Conservation (phyloP, 2,329 filamentous ascomycete species). For the Penicillium olsonii region DNA sequence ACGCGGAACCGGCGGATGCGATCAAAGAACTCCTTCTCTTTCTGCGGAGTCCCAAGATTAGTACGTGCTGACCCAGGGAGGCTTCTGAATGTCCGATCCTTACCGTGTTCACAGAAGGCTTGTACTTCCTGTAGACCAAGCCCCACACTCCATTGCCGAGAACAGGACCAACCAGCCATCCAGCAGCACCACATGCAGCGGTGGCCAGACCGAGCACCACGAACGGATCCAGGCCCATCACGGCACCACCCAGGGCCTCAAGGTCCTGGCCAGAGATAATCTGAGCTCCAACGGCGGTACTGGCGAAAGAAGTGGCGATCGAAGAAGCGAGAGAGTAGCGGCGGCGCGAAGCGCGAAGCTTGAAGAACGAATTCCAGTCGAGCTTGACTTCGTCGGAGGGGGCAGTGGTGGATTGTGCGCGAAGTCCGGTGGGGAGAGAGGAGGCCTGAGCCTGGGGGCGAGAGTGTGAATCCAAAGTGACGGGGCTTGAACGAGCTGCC, state of each 20-base stretch:
- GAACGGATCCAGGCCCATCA: conserved; percentile 84
- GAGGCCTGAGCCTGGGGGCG: conserved; percentile 11
- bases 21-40: conserved; percentile 92
- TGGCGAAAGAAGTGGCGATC: conserved; percentile 62
- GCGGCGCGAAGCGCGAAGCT: conserved; percentile 80
- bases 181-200: conserved; percentile 72
- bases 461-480: conserved; percentile 17
- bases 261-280: conserved; percentile 70
- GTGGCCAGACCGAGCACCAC: conserved; percentile 81
- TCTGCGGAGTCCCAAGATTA: conserved; percentile 49
- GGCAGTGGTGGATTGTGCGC: conserved; percentile 33
- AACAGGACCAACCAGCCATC: conserved; percentile 85
- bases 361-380: conserved; percentile 92
- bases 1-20: conserved; percentile 90
- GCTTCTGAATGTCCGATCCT: conserved; percentile 26
- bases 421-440: conserved; percentile 17
- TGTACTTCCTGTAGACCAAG: conserved; percentile 69
- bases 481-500: conserved; percentile 12
- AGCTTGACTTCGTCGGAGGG: conserved; percentile 49
- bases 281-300: conserved; percentile 54
- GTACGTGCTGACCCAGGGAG: neutral
- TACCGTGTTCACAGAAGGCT: conserved; percentile 70
- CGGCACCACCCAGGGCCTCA: conserved; percentile 63
- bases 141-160: conserved; percentile 81
- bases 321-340: conserved; percentile 81